Base-by-base conservation (phyloP, 495 filamentous ascomycete genomes). In the Halenospora varia region DNA sequence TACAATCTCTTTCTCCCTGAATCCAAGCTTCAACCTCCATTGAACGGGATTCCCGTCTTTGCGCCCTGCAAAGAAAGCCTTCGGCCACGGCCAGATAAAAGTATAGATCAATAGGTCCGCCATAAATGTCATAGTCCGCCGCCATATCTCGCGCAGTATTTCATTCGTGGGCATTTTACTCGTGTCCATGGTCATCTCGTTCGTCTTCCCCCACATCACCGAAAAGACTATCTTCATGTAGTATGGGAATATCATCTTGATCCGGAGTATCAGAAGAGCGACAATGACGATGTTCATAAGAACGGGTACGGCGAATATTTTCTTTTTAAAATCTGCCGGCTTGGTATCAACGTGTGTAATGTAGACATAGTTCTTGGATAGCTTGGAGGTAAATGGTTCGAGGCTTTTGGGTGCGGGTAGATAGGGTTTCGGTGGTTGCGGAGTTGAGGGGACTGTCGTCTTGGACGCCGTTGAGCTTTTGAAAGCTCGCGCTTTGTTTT, bases 301-400 rank as follows among this genome's bases (percentile, higher is more conserved):
- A 47, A 85, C 72, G 42, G 90, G 88, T 2, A 93, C 82, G 41
- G 78, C 45, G 75, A 93, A 96, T 67, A 90, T 82, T 62, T 88
- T 85, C 57, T 77, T 77, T 72, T 95, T 96, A 75, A 88, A 81
- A 25, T 75, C 73, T 22, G 60, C 62, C 0, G 79, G 80, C 42
- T 84, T 81, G 39, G 64, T 73, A 76, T 96, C 90, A 73, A 93
- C 74, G 74, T 92, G 88, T 23, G 83, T 75, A 60, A 96, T 81
- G 78, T 96, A 94, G 67, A 93, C 76, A 67, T 88, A 80, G 20
- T 76, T 64, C 23, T 75, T 71, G 60, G 81, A 75, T 60, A 93
- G 80, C 19, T 75, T 79, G 39, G 75, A 59, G 66, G 85, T 75
- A 70, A 93, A 82, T 18, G 85, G 79, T 13, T 75, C 53, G 40